Evolutionary conservation across 768 basidiomycete species (phyloP).

Genomic region (Amanita inopinata): DNA sequence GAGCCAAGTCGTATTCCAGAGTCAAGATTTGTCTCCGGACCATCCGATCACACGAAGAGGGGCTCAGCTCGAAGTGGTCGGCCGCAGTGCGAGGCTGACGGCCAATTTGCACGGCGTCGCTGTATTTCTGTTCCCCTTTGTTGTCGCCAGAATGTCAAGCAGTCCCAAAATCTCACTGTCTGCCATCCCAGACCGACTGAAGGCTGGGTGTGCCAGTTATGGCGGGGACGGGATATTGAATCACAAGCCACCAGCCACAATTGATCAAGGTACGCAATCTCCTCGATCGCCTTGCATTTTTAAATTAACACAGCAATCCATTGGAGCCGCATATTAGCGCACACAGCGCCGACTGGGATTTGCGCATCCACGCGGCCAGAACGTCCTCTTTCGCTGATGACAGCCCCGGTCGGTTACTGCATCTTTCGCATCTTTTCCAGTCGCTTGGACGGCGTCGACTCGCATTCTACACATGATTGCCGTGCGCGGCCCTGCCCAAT

Average conservation of each 20-base stretch:
- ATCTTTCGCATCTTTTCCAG: background rate
- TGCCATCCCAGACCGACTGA: no score
- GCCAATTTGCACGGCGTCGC: no score
- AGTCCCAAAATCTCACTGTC: no score
- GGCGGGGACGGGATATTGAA: no score
- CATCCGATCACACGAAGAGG: constrained; percentile 8
- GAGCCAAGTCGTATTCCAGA: constrained; percentile 6
- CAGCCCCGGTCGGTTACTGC: no score
- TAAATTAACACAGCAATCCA: constrained; percentile 2
- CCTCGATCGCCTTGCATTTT: constrained; percentile 6
- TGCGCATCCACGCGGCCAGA: no score
- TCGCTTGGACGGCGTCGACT: background rate
- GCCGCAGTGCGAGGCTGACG: no score
- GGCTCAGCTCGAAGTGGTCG: background rate
- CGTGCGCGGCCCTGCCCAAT: background rate
- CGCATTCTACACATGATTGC: background rate
- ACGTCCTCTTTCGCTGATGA: no score
- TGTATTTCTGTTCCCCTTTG: no score
- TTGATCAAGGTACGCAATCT: constrained; percentile 5
- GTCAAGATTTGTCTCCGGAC: constrained; percentile 8
- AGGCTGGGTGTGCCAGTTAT: no score
- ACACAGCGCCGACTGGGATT: background rate
- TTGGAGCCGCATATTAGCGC: constrained; percentile 5
- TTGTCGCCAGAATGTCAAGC: no score
- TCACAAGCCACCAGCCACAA: constrained; percentile 4